Evolutionary conservation across 805 yeast genomes (phyloP).

Genomic region (Komagataella pseudopastoris): DNA sequence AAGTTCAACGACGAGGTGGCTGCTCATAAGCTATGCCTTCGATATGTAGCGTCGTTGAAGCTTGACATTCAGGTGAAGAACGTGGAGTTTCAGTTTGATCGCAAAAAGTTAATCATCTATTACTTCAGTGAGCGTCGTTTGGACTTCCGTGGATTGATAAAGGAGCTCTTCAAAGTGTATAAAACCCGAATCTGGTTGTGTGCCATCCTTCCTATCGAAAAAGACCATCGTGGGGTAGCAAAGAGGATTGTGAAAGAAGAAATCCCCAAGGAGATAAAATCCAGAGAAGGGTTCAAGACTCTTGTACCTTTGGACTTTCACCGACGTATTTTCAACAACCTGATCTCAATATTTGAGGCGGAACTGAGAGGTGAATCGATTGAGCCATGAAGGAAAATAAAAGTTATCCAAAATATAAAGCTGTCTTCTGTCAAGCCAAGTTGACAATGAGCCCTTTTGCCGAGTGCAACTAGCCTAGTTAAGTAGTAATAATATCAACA

Average conservation of each 20-base stretch:
- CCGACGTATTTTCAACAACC: conserved; percentile 31
- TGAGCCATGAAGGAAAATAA: conserved; percentile 8
- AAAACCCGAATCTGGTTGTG: conserved; percentile 78
- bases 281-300: conserved; percentile 26
- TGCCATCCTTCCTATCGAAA: conserved; percentile 40
- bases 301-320: conserved; percentile 38
- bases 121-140: conserved; percentile 51
- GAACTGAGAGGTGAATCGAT: conserved; percentile 15
- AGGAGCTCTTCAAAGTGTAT: conserved; percentile 61
- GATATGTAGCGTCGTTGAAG: conserved; percentile 23
- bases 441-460: not conserved
- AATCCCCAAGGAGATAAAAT: conserved; percentile 14
- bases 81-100: conserved; percentile 74
- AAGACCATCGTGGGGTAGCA: conserved; percentile 15
- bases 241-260: conserved; percentile 8
- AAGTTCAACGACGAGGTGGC: conserved; percentile 62
- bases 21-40: conserved; percentile 52
- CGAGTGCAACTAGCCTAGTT: not conserved
- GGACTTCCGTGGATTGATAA: conserved; percentile 61
- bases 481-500: not conserved
- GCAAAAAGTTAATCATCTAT: conserved; percentile 64
- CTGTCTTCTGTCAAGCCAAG: conserved; percentile 1
- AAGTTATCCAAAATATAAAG: conserved; percentile 14
- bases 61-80: conserved; percentile 48
- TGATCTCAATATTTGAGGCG: conserved; percentile 27